Conservation (phyloP, 2,329 filamentous ascomycete species). For the Curvularia hawaiiensis region DNA sequence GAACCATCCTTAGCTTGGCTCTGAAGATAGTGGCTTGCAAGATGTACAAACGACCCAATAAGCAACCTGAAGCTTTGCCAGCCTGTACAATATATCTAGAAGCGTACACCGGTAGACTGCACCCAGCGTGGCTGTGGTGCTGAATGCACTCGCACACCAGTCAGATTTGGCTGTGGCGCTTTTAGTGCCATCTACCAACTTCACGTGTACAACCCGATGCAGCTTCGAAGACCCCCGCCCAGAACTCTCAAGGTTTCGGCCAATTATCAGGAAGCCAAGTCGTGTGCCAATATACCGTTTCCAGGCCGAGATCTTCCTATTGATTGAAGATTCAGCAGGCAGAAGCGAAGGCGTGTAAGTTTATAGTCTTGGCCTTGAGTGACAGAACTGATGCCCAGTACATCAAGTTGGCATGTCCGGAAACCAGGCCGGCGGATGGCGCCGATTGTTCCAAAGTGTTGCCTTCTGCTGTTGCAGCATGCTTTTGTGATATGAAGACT, state of each 20-base stretch:
- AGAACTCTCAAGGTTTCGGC: background rate
- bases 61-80: background rate
- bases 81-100: slow-evolving; percentile 1
- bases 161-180: slow-evolving; percentile 5
- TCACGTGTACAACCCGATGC: slow-evolving; percentile 1
- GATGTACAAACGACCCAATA: slow-evolving; percentile 1
- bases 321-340: slow-evolving; percentile 1
- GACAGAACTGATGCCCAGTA: background rate
- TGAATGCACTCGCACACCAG: background rate
- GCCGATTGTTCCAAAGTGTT: background rate
- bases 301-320: background rate
- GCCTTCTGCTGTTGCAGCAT: background rate
- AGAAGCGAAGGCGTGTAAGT: background rate
- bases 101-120: slow-evolving; percentile 3
- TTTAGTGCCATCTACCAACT: background rate
- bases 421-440: background rate
- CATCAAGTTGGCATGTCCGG: background rate
- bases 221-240: background rate
- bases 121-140: slow-evolving; percentile 9
- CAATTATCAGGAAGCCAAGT: slow-evolving; percentile 11
- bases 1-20: background rate
- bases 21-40: background rate
- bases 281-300: slow-evolving; percentile 1
- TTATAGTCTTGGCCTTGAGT: slow-evolving; percentile 3
- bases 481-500: background rate